Percentiles rank a stretch among this genome's conserved stretches.
Evolutionary conservation across 2,329 filamentous ascomycete genomes (phyloP).

Genomic region (Penicillium sp.): DNA sequence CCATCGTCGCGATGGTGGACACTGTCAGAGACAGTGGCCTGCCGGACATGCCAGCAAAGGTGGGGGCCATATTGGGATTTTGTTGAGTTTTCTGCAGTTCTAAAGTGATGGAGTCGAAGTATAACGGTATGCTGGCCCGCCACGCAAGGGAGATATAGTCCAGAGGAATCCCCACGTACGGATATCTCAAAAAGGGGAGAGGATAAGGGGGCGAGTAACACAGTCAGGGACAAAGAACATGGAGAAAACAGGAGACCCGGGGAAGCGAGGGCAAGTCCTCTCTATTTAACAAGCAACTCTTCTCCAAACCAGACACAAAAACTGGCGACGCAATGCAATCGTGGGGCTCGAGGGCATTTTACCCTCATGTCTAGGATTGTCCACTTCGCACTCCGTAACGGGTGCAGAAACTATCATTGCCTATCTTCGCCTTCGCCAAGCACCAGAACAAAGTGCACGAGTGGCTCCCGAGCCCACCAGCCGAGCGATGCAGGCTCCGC

Average conservation of each 20-base stretch:
- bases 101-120: not conserved
- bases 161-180: not conserved
- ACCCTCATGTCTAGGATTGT: slow-evolving; percentile 10
- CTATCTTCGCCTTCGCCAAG: too few species aligned
- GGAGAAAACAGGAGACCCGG: slow-evolving; percentile 22
- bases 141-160: not conserved
- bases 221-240: slow-evolving; percentile 11
- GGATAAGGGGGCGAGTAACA: slow-evolving; percentile 3
- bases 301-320: slow-evolving; percentile 15
- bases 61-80: slow-evolving; percentile 51
- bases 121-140: not conserved
- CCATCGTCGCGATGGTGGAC: slow-evolving; percentile 65
- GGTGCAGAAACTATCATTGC: not conserved
- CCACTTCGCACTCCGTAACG: not conserved
- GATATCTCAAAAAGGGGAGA: slow-evolving; percentile 3
- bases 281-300: slow-evolving; percentile 28
- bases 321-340: slow-evolving; percentile 24
- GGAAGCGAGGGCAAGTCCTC: slow-evolving; percentile 19
- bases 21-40: slow-evolving; percentile 58
- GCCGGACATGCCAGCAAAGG: slow-evolving; percentile 62
- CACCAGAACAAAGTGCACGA: not conserved
- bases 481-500: slow-evolving; percentile 17
- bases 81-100: not conserved
- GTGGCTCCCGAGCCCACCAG: slow-evolving; percentile 11
- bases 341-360: slow-evolving; percentile 22